A percentile compares a stretch with the other conserved stretches of the same genome.
Conservation (phyloP, 371 early-diverging fungal genomes). For the Mortierella sp. region DNA sequence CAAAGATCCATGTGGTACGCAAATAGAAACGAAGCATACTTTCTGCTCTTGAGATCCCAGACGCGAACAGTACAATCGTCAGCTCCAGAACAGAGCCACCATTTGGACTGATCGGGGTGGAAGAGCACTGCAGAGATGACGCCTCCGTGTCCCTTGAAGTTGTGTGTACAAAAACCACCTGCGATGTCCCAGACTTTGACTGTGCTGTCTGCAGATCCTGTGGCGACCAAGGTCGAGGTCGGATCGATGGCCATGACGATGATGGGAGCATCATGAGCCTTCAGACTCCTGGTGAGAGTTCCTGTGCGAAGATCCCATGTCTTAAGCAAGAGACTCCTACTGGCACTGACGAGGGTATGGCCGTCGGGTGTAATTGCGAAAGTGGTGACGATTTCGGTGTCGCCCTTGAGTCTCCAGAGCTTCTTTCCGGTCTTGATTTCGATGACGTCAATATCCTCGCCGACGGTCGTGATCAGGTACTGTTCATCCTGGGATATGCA, state of each 20-base stretch:
- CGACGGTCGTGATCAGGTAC: slow-evolving; percentile 80
- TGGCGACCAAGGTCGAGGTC: slow-evolving; percentile 91
- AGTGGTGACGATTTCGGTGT: slow-evolving; percentile 88
- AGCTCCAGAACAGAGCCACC: slow-evolving; percentile 84
- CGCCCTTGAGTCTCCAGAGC: slow-evolving; percentile 77
- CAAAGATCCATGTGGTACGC: neutral
- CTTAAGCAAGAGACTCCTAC: slow-evolving; percentile 81
- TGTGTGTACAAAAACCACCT: slow-evolving; percentile 94
- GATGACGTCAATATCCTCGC: slow-evolving; percentile 85
- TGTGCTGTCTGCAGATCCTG: slow-evolving; percentile 96
- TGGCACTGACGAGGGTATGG: slow-evolving; percentile 81
- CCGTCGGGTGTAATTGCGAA: slow-evolving; percentile 89
- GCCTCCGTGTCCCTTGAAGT: slow-evolving; percentile 93
- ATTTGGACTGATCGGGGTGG: slow-evolving; percentile 68
- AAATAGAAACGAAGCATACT: slow-evolving; percentile 47
- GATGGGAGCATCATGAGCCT: slow-evolving; percentile 93
- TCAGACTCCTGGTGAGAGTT: slow-evolving; percentile 73
- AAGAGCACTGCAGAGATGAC: slow-evolving; percentile 89
- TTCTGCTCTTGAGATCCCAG: slow-evolving; percentile 87
- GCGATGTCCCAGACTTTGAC: slow-evolving; percentile 97
- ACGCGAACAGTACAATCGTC: slow-evolving; percentile 91
- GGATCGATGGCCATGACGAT: slow-evolving; percentile 92
- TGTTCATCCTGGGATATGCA: slow-evolving; percentile 76
- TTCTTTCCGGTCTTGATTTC: slow-evolving; percentile 79
- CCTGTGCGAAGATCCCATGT: slow-evolving; percentile 84